A percentile compares a stretch with the other conserved stretches of the same genome.
Evolutionary conservation across 345 rosid species (phyloP).

Genomic region (Euphorbia pulcherrima): DNA sequence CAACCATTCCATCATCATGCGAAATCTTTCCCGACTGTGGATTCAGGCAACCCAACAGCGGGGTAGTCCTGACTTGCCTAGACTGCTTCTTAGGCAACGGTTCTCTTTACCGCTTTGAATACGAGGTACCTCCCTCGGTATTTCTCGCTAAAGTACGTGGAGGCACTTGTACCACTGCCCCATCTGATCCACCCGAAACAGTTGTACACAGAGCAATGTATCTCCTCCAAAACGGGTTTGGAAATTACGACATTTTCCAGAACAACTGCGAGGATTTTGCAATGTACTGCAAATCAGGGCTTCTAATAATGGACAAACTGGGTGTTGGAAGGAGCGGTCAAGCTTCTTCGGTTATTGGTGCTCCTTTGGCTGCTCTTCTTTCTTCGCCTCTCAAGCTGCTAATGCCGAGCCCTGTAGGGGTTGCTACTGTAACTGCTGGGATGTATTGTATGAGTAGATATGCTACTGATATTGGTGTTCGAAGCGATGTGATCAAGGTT

Average conservation of each 20-base stretch:
- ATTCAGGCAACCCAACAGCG: conserved; percentile 69
- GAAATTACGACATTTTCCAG: conserved; percentile 71
- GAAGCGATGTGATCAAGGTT: conserved; percentile 82
- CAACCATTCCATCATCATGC: conserved; percentile 50
- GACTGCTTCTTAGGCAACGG: conserved; percentile 85
- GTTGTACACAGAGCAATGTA: conserved; percentile 89
- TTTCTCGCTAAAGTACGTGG: conserved; percentile 77
- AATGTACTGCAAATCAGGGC: conserved; percentile 86
- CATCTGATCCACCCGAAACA: conserved; percentile 51
- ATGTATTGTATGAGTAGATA: conserved; percentile 94
- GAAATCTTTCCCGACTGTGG: conserved; percentile 84
- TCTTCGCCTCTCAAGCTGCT: conserved; percentile 77
- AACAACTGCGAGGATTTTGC: conserved; percentile 98
- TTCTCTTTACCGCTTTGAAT: conserved; percentile 70
- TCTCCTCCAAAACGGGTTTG: conserved; percentile 96
- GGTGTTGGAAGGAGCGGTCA: conserved; percentile 95
- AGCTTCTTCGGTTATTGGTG: conserved; percentile 79
- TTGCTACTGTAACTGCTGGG: conserved; percentile 88
- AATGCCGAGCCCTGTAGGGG: conserved; percentile 89
- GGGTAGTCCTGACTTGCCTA: conserved; percentile 81
- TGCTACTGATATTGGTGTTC: conserved; percentile 85
- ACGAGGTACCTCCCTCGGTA: conserved; percentile 58
- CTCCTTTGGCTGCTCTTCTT: conserved; percentile 84
- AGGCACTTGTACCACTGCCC: conserved; percentile 88
- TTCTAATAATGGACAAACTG: conserved; percentile 58